These are phyloP conservation scores for Heterobasidion irregulare DNA, from an alignment of 1,284 basidiomycete species.

Conservation along the genomic window DNA sequence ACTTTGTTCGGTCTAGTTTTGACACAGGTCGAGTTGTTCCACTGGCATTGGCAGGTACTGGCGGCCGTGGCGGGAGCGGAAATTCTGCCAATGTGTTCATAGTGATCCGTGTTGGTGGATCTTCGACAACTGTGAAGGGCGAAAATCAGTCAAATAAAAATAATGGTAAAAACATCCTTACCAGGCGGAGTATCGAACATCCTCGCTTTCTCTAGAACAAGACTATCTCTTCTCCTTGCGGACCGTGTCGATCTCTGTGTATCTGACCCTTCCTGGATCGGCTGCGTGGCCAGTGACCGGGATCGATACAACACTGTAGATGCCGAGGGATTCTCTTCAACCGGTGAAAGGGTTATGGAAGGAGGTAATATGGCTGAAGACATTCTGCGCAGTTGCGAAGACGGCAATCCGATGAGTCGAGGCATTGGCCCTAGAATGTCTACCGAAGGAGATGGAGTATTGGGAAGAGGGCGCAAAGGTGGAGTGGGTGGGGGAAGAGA, in stretches of 20 bases:
- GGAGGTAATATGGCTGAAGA: background rate
- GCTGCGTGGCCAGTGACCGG: constrained; percentile 12
- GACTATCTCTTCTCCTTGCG: constrained; percentile 28
- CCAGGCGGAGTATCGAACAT: constrained; percentile 22
- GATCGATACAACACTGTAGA: constrained; percentile 11
- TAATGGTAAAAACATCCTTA: constrained; percentile 4
- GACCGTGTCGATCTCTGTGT: constrained; percentile 8
- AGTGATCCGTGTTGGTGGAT: constrained; percentile 14
- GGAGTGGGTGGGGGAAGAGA: background rate
- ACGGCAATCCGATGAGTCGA: background rate
- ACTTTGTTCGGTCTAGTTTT: constrained; percentile 29
- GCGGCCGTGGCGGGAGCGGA: constrained; percentile 34
- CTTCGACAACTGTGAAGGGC: constrained; percentile 10
- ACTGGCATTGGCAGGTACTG: constrained; percentile 20
- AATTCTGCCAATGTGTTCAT: constrained; percentile 25
- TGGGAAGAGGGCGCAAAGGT: background rate
- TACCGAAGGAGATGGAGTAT: background rate
- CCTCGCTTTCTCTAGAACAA: constrained; percentile 41
- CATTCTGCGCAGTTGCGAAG: background rate
- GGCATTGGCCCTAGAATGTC: constrained; percentile 1
- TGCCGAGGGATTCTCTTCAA: background rate
- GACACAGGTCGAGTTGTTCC: constrained; percentile 12
- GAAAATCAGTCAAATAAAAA: background rate
- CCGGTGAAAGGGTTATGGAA: constrained; percentile 1
- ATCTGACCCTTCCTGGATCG: background rate